Conservation (phyloP, 257 asterid species). For the Gynochthodes officinalis region DNA sequence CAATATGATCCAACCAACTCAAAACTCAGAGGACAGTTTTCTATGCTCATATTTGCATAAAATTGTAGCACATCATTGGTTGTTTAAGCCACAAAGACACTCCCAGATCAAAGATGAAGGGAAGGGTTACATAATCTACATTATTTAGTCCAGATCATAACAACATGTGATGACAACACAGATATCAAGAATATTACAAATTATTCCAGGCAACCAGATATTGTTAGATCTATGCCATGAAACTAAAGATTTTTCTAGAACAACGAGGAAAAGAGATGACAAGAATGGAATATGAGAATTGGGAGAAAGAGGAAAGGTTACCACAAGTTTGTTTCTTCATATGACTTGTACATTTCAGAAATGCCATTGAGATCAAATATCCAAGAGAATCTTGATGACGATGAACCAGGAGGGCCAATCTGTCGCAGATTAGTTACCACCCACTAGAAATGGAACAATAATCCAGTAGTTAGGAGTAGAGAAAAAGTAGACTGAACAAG, state of each 20-base stretch:
- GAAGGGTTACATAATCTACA: no score
- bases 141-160: no score
- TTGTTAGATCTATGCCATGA: neutral
- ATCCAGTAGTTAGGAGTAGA: neutral
- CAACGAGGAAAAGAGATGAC: neutral
- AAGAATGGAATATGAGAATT: neutral
- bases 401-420: constrained; percentile 46
- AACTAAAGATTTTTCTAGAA: neutral
- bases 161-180: neutral
- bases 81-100: neutral
- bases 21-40: neutral
- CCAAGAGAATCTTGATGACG: constrained; percentile 68
- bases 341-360: constrained; percentile 87
- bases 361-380: constrained; percentile 80
- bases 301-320: constrained; percentile 26
- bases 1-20: neutral
- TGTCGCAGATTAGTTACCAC: constrained; percentile 86
- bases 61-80: neutral
- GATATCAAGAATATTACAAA: neutral
- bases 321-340: constrained; percentile 89
- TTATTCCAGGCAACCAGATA: neutral
- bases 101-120: no score
- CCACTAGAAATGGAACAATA: constrained; percentile 52
- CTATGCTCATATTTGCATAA: neutral
- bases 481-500: neutral